phyloP scores from a whole-genome alignment of 2,329 filamentous ascomycete species.

The Diplocarpon mali region DNA sequence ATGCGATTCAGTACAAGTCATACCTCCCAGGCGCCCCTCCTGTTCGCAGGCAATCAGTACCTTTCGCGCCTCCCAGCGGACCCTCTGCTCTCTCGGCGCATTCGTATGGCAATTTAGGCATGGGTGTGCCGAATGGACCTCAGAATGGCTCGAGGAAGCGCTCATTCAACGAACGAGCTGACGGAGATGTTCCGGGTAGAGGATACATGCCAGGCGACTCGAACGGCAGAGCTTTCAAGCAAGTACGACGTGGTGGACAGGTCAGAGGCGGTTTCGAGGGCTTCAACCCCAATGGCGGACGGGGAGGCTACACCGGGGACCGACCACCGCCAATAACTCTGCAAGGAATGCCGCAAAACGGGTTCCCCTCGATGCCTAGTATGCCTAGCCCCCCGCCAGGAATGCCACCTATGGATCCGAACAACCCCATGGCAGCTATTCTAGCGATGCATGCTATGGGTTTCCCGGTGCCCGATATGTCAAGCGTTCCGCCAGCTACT shows the following conservation, averaged over 20 bases:
- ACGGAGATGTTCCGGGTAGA: slow-evolving; percentile 30
- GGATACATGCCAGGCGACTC: slow-evolving; percentile 21
- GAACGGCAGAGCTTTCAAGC: slow-evolving; percentile 44
- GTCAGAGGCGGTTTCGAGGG: slow-evolving; percentile 30
- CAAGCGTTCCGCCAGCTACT: slow-evolving; percentile 23
- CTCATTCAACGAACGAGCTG: slow-evolving; percentile 41
- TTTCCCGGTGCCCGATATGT: slow-evolving; percentile 35
- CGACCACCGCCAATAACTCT: slow-evolving; percentile 14
- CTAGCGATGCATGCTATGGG: slow-evolving; percentile 50
- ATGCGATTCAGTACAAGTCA: slow-evolving; percentile 49
- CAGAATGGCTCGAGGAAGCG: slow-evolving; percentile 38
- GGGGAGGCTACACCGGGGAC: slow-evolving; percentile 14
- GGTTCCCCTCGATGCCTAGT: slow-evolving; percentile 15
- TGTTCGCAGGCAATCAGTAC: slow-evolving; percentile 15
- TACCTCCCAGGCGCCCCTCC: slow-evolving; percentile 45
- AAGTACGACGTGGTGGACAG: slow-evolving; percentile 41
- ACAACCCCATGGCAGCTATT: slow-evolving; percentile 50
- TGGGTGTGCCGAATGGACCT: slow-evolving; percentile 16
- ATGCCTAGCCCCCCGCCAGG: slow-evolving; percentile 23
- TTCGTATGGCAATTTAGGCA: slow-evolving; percentile 17
- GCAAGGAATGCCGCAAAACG: slow-evolving; percentile 14
- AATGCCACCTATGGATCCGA: slow-evolving; percentile 43
- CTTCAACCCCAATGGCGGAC: slow-evolving; percentile 23
- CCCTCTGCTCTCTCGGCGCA: slow-evolving; percentile 19
- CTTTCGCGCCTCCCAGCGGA: slow-evolving; percentile 22